A percentile compares a stretch with the other conserved stretches of the same genome.
Conservation (phyloP, 2,329 filamentous ascomycete genomes). For the Knoxdaviesia proteae region DNA sequence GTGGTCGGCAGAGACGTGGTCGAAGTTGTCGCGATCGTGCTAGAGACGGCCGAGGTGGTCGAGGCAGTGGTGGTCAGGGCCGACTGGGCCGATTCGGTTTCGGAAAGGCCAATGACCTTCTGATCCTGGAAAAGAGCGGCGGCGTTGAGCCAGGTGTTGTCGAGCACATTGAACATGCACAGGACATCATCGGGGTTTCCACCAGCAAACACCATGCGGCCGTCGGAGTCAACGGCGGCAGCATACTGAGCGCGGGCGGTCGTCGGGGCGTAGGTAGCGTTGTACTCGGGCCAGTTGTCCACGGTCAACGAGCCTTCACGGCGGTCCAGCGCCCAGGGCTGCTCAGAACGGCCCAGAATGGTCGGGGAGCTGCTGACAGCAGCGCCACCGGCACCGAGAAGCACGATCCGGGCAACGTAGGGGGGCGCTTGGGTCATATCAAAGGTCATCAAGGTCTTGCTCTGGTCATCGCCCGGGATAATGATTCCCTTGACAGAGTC, state of each 20-base stretch:
- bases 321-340: slow-evolving; percentile 4
- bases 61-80: slow-evolving; percentile 10
- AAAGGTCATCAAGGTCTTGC: slow-evolving; percentile 61
- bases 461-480: slow-evolving; percentile 52
- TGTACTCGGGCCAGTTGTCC: slow-evolving; percentile 57
- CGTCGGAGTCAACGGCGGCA: slow-evolving; percentile 43
- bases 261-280: slow-evolving; percentile 49
- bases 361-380: slow-evolving; percentile 25
- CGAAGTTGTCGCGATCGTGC: slow-evolving; percentile 5
- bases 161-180: slow-evolving; percentile 53
- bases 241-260: slow-evolving; percentile 43
- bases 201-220: slow-evolving; percentile 58
- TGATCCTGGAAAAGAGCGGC: slow-evolving; percentile 36
- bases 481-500: slow-evolving; percentile 41
- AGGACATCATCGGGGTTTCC: slow-evolving; percentile 47
- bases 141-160: slow-evolving; percentile 63
- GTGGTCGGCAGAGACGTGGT: slow-evolving; percentile 7
- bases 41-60: slow-evolving; percentile 7
- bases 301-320: slow-evolving; percentile 28
- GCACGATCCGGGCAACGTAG: slow-evolving; percentile 44
- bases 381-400: slow-evolving; percentile 40
- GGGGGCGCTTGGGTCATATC: slow-evolving; percentile 59
- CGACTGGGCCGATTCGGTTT: slow-evolving; percentile 10
- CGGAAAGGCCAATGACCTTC: slow-evolving; percentile 13
- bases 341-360: slow-evolving; percentile 9